Base-by-base conservation (phyloP, 2,329 filamentous ascomycete genomes). In the Phialophora chinensis region DNA sequence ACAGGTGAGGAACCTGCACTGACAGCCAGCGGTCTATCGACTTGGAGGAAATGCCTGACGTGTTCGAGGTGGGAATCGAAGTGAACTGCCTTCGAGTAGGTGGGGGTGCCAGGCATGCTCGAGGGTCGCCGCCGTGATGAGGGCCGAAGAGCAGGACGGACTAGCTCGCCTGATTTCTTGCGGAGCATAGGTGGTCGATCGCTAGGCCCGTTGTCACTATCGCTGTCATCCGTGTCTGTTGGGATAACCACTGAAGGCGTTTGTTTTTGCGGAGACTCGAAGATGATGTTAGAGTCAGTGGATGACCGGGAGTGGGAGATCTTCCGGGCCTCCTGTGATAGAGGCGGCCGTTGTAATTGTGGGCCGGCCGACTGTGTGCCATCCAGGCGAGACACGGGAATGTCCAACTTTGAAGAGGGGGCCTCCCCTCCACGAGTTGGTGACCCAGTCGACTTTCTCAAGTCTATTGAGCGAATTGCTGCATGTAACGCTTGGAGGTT, bases 101-200 rank as follows among this genome's bases (percentile, higher is more conserved):
- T 95, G 0, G 95, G 95, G 0, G 95, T 99, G 62, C 95, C 95
- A 8, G 95, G 95, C 92, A 98, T 96, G 81, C 94, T 98, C 3
- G 92, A 96, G 0, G 94, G 94, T 65, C 95, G 87, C 71, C 92
- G 86, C 71, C 87, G 86, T 14, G 91, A 91, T 12, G 91, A 84
- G 47, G 90, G 88, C 59, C 95, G 89, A 60, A 99, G 86, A 23
- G 95, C 95, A 12, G 95, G 95, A 73, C 95, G 90, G 65, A 99
- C 95, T 42, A 99, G 85, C 80, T 99, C 95, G 38, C 95, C 95
- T 47, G 95, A 98, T 85, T 99, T 99, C 83, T 99, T 99, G 74
- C 95, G 89, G 11, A 99, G 89, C 88, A 98, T 96, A 62, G 89
- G 88, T n/a, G 93, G 93, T 80, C 95, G 96, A 73, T 81, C 84